Evolutionary conservation across 176 grass and related monocot species (phyloP).

Genomic region (Hordeum marinum): DNA sequence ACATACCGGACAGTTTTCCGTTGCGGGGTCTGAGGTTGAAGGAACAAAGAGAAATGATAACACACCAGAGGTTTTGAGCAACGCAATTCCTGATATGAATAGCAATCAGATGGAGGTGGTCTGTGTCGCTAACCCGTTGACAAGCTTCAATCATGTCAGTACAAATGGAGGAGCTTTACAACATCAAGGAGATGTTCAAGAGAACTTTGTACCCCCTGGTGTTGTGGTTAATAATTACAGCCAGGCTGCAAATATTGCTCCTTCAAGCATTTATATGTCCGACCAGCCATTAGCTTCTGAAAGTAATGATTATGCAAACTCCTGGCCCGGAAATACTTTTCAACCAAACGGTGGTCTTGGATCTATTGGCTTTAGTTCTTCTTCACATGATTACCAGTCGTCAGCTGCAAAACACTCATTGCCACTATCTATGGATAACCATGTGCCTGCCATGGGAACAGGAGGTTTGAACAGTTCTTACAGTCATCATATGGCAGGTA

Average conservation of each 20-base stretch:
- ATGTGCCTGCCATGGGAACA: conserved; percentile 15
- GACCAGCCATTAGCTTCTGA: conserved; percentile 32
- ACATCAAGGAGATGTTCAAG: conserved; percentile 24
- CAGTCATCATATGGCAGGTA: conserved; percentile 19
- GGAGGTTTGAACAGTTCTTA: conserved; percentile 39
- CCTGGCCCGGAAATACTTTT: conserved; percentile 38
- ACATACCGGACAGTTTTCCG: neutral
- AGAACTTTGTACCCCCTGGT: conserved; percentile 26
- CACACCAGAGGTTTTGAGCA: conserved; percentile 14
- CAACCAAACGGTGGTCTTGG: conserved; percentile 13
- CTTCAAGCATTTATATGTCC: conserved; percentile 45
- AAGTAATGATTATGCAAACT: conserved; percentile 32
- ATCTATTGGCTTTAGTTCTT: conserved; percentile 35
- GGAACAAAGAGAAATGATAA: conserved; percentile 26
- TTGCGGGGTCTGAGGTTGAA: conserved; percentile 31
- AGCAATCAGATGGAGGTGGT: conserved; percentile 12
- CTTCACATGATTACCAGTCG: conserved; percentile 18
- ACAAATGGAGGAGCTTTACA: conserved; percentile 16
- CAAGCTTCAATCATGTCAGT: conserved; percentile 10
- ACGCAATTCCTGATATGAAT: conserved; percentile 25
- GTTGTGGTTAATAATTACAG: conserved; percentile 26
- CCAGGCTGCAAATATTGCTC: conserved; percentile 28
- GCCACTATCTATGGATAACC: conserved; percentile 25
- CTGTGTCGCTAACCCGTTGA: conserved; percentile 1
- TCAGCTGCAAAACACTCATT: conserved; percentile 28